Evolutionary conservation across 2,329 filamentous ascomycete species (phyloP), one percentile per base, ranked within the genome.

Genomic region (Clarireedia paspali): DNA sequence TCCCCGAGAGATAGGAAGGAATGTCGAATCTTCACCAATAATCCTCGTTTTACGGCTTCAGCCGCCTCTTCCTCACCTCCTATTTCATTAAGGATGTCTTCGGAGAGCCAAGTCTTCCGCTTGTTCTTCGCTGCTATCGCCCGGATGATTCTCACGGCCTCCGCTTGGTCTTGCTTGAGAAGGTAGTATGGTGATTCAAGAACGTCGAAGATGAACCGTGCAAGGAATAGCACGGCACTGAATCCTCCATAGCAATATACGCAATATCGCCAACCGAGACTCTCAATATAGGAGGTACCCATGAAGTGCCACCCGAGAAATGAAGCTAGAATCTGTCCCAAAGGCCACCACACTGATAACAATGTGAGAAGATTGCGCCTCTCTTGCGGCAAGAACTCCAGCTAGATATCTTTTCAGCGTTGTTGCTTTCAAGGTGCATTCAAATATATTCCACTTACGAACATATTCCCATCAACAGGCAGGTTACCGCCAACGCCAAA

Each of bases 181-280:
- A 95, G 75, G 66, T 84, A 95, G 68, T 94, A 94, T 47, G 90
- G 90, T 5, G 89, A 94, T 68, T 95, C 90, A 67, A 88, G 89
- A 12, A 95, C 79, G 58, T 86, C 82, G 72, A 95, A 95, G 58
- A 91, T 67, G 70, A 90, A 91, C 17, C 90, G 88, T 59, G 83
- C 73, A 50, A 87, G 70, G 66, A 91, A 95, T 86, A 94, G 90
- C 71, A 76, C 69, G 60, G 94, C 82, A 0, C 89, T 94, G 61
- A 83, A 72, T 36, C 85, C 73, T 47, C 89, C 90, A 20, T 91
- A 82, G 1, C 84, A 83, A 51, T 85, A 74, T 53, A 89, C 74
- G 52, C 91, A 83, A 61, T 86, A 84, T 23, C 90, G 79, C 89
- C 89, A 95, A 44, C 88, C 89, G 72, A 87, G 79, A 47, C 87